phyloP scores from a whole-genome alignment of 805 yeast species.

The Barnettozyma sucrosica region DNA sequence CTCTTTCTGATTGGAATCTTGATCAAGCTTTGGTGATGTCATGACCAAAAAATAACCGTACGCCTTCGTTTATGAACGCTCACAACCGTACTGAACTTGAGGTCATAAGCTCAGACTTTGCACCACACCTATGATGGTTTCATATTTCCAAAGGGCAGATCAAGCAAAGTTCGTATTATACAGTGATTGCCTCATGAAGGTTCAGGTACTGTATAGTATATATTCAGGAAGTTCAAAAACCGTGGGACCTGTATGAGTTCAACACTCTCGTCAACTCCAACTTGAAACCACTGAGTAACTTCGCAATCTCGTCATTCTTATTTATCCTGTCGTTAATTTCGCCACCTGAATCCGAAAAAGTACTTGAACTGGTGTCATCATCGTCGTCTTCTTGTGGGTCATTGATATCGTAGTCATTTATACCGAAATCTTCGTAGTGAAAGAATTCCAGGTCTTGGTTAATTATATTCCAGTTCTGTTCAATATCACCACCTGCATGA shows the following conservation, averaged over 20 bases:
- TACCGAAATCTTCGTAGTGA: constrained; percentile 41
- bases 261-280: not conserved
- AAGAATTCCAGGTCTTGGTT: constrained; percentile 35
- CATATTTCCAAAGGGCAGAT: too few relatives aligned
- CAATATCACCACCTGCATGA: constrained; percentile 22
- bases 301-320: not conserved
- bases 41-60: too few relatives aligned
- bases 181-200: not conserved
- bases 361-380: constrained; percentile 6
- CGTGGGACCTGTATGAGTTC: not conserved
- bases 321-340: constrained; percentile 22
- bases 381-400: constrained; percentile 30
- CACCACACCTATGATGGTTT: too few relatives aligned
- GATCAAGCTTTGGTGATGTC: too few relatives aligned
- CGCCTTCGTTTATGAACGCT: too few relatives aligned
- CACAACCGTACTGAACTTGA: too few relatives aligned
- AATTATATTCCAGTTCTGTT: constrained; percentile 39
- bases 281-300: not conserved
- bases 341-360: constrained; percentile 25
- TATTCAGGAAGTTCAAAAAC: not conserved
- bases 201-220: not conserved
- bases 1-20: too few relatives aligned
- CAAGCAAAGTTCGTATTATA: too few relatives aligned
- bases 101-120: too few relatives aligned
- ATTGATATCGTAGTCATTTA: constrained; percentile 43